Base-by-base conservation (phyloP, 2,329 filamentous ascomycete species). In the Fonsecaea nubica region DNA sequence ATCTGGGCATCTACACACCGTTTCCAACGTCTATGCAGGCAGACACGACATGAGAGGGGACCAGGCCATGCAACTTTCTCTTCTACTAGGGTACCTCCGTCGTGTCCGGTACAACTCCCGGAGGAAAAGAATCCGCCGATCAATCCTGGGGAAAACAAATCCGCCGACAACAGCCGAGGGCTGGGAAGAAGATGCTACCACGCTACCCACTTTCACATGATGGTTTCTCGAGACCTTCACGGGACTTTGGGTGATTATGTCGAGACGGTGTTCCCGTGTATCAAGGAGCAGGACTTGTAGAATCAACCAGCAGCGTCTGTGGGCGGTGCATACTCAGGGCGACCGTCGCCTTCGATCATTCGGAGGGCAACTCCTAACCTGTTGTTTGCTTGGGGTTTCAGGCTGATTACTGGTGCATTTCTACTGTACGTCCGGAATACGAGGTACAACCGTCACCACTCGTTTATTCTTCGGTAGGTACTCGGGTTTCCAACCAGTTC, bases 311-410 rank as follows among this genome's bases (percentile, higher is more conserved):
- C 25, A 25, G 25, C 25, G 25, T 25, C 25, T 25, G 25, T 3
- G 25, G 25, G 25, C 25, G 2, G 25, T 25, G 25, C 25, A 25
- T 25, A 36, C 35, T 13, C 38, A 59, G 57, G 57, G 38, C 57
- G 57, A 59, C 57, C 40, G 57, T 59, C 57, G 57, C 57, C 57
- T 59, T 33, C 30, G 15, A 18, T 30, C 3, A 25, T 25, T 25
- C 21, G 38, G 36, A 42, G 6, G n/a, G n/a, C n/a, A 45, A 6
- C 40, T 45, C 40, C n/a, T 45, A 18, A 15, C 15, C 21, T 18
- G 4, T 9, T 18, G 4, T 9, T 18, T 18, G n/a, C 40, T 45
- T n/a, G 15, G 40, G n/a, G 4, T 18, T 45, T 45, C 40, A 45
- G 40, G 40, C 18, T 25, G 45, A 50, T 50, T 50, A 25, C 45